A percentile compares a stretch with the other conserved stretches of the same genome.
phyloP scores from a whole-genome alignment of 441 rosid genomes.

The Euphorbia neoarborescens region DNA sequence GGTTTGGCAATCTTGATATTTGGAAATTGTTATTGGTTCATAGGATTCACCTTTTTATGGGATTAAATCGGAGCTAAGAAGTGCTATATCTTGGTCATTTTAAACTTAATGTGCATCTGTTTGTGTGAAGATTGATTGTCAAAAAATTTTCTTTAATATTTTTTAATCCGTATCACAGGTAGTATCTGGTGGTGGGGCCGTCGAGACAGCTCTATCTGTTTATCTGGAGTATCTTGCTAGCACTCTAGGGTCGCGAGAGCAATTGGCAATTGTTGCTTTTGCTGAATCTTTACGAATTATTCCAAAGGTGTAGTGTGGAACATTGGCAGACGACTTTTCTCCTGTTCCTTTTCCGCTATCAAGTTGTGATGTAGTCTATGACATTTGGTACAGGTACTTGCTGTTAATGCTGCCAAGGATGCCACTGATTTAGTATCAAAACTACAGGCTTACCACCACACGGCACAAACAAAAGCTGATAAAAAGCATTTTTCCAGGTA shows the following conservation, averaged over 20 bases:
- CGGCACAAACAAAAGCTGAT: slow-evolving; percentile 94
- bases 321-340: neutral
- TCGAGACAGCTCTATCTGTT: slow-evolving; percentile 87
- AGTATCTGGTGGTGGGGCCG: slow-evolving; percentile 99
- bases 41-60: neutral
- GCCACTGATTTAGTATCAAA: slow-evolving; percentile 93
- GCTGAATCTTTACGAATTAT: slow-evolving; percentile 84
- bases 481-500: slow-evolving; percentile 89
- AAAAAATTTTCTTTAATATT: neutral
- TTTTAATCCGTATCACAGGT: slow-evolving; percentile 44
- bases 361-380: neutral
- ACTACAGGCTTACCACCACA: slow-evolving; percentile 87
- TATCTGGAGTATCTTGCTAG: slow-evolving; percentile 93
- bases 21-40: neutral
- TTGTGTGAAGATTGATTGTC: neutral
- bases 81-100: neutral
- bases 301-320: slow-evolving; percentile 53
- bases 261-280: slow-evolving; percentile 94
- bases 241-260: slow-evolving; percentile 91
- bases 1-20: too few species aligned
- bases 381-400: slow-evolving; percentile 57
- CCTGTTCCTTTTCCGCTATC: neutral
- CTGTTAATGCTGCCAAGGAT: slow-evolving; percentile 97
- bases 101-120: neutral
- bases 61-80: neutral